phyloP scores from a whole-genome alignment of 371 early-diverging fungal species.

The Dinochytrium kinnereticum region DNA sequence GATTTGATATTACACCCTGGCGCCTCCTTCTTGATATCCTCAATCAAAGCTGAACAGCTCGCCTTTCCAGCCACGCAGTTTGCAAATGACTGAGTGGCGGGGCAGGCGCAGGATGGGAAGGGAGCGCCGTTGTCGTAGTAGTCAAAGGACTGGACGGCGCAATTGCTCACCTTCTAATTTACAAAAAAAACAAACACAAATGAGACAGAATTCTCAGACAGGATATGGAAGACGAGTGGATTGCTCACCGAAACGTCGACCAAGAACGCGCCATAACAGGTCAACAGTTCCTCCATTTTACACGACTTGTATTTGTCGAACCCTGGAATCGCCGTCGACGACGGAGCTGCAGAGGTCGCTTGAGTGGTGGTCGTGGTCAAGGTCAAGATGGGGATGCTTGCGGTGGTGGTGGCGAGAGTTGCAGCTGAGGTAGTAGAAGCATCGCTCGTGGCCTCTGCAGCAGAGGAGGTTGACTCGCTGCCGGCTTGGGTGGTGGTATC shows the following conservation, averaged over 20 bases:
- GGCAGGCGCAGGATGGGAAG: neutral
- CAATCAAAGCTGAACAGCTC: neutral
- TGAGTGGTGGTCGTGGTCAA: neutral
- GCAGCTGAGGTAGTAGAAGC: neutral
- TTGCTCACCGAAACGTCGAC: neutral
- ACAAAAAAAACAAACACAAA: no score
- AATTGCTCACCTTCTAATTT: no score
- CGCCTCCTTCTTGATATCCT: neutral
- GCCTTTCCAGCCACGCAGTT: neutral
- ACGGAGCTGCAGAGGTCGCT: neutral
- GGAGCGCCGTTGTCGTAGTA: no score
- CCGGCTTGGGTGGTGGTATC: no score
- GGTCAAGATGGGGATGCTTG: neutral
- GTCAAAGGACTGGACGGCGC: no score
- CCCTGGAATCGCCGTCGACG: neutral
- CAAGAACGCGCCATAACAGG: neutral
- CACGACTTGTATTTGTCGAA: neutral
- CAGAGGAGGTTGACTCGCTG: no score
- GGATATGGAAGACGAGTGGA: no score
- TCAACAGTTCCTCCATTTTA: neutral
- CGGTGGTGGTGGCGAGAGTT: neutral
- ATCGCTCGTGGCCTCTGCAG: no score
- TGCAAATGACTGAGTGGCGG: neutral
- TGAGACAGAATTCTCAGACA: no score
- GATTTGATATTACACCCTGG: neutral